Evolutionary conservation across 2,329 filamentous ascomycete species (phyloP).

Genomic region (Talaromyces rugulosus): DNA sequence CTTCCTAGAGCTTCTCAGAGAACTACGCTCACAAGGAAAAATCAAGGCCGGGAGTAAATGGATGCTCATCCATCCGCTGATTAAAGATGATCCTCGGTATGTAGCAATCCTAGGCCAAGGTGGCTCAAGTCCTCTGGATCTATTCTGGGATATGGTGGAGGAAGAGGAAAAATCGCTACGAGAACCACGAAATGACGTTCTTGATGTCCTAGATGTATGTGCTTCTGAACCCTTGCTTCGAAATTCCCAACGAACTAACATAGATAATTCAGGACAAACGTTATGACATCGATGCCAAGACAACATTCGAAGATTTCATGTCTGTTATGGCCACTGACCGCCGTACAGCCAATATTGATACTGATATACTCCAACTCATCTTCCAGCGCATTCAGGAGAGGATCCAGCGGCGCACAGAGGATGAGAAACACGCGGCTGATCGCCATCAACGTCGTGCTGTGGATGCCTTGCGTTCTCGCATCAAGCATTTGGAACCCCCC

Average conservation of each 20-base stretch:
- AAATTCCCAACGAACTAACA: slow-evolving; percentile 33
- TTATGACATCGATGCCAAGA: slow-evolving; percentile 83
- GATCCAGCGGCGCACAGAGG: slow-evolving; percentile 73
- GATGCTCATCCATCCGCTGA: slow-evolving; percentile 70
- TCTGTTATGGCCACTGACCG: slow-evolving; percentile 77
- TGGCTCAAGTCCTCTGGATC: slow-evolving; percentile 80
- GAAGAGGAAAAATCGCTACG: slow-evolving; percentile 88
- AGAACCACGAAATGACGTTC: slow-evolving; percentile 72
- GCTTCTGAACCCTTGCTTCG: neutral
- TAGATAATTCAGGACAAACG: slow-evolving; percentile 65
- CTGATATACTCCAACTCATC: slow-evolving; percentile 72
- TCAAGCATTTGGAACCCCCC: slow-evolving; percentile 87
- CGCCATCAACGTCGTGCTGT: slow-evolving; percentile 79
- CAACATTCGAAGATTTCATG: slow-evolving; percentile 83
- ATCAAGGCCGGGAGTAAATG: slow-evolving; percentile 90
- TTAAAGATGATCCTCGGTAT: slow-evolving; percentile 81
- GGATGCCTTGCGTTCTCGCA: slow-evolving; percentile 76
- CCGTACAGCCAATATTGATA: slow-evolving; percentile 81
- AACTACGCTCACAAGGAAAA: slow-evolving; percentile 69
- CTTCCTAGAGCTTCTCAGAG: slow-evolving; percentile 69
- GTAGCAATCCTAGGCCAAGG: slow-evolving; percentile 74
- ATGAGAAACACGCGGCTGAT: slow-evolving; percentile 76
- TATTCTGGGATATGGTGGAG: slow-evolving; percentile 95
- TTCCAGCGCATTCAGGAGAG: slow-evolving; percentile 88
- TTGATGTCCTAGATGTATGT: slow-evolving; percentile 83